Base-by-base conservation (phyloP, 306 rosid genomes). In the Lablab purpureus region DNA sequence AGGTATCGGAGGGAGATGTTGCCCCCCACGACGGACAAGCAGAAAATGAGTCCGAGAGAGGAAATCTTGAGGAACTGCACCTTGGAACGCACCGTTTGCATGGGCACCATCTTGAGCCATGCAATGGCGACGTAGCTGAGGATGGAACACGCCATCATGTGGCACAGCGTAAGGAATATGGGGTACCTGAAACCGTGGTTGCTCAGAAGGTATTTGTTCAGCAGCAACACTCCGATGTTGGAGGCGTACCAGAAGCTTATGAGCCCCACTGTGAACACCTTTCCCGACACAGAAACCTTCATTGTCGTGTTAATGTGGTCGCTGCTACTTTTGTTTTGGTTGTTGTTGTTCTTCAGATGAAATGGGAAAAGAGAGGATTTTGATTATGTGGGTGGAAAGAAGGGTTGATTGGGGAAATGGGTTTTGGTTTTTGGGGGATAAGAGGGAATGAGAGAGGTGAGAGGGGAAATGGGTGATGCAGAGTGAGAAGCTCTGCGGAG, bases 81-180 rank as follows among this genome's bases (percentile, higher is more conserved):
- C 74, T 51, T 79, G 0, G 89, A 86, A 9, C 83, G 58, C 15
- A 86, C 63, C 5, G 81, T 76, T 41, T 86, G 87, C 81, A 86
- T 41, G 4, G 87, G 85, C 19, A 68, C 87, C 21, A 86, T 10
- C 32, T 83, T 80, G 10, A 86, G 40, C 85, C 87, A 83, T 1
- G 87, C 54, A 1, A 83, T 83, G 1, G 87, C 89, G 10, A 86
- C 17, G 68, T 86, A 86, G 74, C 87, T 83, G 15, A 86, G 67
- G 18, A 86, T 21, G 2, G 87, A 80, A 18, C 89, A 86, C 11
- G 89, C 85, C 85, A 80, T 76, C 89, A 86, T 86, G 79, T 86
- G 89, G 52, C 89, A 86, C 5, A 83, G 19, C 22, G 87, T 86
- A 0, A 86, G 51, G 66, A 86, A 83, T 18, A 86, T 80, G 6